phyloP scores from a whole-genome alignment of 2,329 filamentous ascomycete genomes.

The Ophiobolus disseminans region DNA sequence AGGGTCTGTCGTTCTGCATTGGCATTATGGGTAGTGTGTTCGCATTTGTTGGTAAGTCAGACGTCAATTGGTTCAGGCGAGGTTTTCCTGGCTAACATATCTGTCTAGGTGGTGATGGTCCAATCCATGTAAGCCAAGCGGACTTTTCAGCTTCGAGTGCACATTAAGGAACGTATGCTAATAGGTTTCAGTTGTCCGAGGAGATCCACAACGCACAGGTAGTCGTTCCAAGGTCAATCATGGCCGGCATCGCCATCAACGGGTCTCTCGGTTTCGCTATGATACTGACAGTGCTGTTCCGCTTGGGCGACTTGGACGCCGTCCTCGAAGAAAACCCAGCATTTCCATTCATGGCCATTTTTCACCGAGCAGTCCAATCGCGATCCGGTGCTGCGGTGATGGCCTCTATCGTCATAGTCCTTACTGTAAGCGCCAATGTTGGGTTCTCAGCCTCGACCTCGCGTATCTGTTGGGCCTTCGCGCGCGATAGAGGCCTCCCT shows the following conservation, averaged over 20 bases:
- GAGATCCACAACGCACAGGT: constrained; percentile 36
- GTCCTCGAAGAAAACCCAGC: constrained; percentile 22
- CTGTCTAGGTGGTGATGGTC: neutral
- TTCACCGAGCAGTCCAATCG: constrained; percentile 18
- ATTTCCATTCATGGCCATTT: constrained; percentile 24
- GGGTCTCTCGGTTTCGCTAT: constrained; percentile 46
- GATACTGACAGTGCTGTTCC: constrained; percentile 24
- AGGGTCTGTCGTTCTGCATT: too few relatives aligned
- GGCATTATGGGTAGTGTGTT: too few relatives aligned
- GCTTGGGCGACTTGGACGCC: constrained; percentile 13
- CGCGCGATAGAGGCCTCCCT: constrained; percentile 31
- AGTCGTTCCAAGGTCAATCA: constrained; percentile 46
- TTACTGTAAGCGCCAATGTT: constrained; percentile 17
- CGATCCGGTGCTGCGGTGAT: constrained; percentile 17
- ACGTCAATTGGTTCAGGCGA: too few relatives aligned
- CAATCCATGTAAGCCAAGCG: neutral
- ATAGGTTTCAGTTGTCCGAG: constrained; percentile 46
- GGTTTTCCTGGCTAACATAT: too few relatives aligned
- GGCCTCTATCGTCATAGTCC: constrained; percentile 23
- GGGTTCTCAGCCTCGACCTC: constrained; percentile 20
- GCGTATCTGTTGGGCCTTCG: constrained; percentile 33
- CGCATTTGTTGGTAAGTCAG: too few relatives aligned
- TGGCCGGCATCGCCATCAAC: constrained; percentile 46
- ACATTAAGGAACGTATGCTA: too few relatives aligned
- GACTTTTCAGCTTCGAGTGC: constrained; percentile 43